phyloP scores from a whole-genome alignment of 352 stramenopile genomes.

The Peronospora belbahrii region DNA sequence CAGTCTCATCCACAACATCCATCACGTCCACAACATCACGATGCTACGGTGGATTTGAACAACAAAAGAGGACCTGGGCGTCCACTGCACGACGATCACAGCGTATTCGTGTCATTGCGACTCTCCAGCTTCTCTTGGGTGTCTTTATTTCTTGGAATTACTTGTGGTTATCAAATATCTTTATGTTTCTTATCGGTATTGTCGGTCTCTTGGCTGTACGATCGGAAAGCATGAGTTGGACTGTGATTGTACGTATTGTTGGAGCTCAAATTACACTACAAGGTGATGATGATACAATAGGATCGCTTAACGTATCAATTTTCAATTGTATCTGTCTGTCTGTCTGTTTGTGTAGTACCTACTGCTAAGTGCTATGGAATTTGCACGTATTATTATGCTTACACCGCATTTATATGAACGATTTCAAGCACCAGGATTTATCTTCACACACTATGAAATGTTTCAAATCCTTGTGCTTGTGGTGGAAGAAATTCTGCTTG shows the following conservation, averaged over 20 bases:
- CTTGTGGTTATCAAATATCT: conserved; percentile 68
- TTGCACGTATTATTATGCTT: conserved; percentile 60
- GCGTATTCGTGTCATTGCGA: conserved; percentile 57
- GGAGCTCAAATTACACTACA: too few relatives aligned
- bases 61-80: conserved; percentile 71
- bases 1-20: conserved; percentile 27
- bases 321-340: conserved; percentile 8
- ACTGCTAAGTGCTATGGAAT: conserved; percentile 63
- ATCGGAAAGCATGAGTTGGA: conserved; percentile 75
- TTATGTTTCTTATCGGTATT: conserved; percentile 58
- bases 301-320: too few relatives aligned
- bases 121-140: conserved; percentile 48
- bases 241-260: conserved; percentile 63
- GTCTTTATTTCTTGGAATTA: conserved; percentile 61
- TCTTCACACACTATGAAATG: conserved; percentile 62
- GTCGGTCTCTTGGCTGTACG: conserved; percentile 62
- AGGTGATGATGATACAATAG: too few relatives aligned
- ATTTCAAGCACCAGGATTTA: conserved; percentile 43
- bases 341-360: conserved; percentile 35
- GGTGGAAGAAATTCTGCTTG: conserved; percentile 55
- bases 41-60: conserved; percentile 66
- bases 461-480: conserved; percentile 63
- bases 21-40: conserved; percentile 31
- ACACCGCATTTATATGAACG: conserved; percentile 55
- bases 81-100: conserved; percentile 51